Evolutionary conservation across 495 filamentous ascomycete genomes (phyloP).

Genomic region (Bombardia bombarda): DNA sequence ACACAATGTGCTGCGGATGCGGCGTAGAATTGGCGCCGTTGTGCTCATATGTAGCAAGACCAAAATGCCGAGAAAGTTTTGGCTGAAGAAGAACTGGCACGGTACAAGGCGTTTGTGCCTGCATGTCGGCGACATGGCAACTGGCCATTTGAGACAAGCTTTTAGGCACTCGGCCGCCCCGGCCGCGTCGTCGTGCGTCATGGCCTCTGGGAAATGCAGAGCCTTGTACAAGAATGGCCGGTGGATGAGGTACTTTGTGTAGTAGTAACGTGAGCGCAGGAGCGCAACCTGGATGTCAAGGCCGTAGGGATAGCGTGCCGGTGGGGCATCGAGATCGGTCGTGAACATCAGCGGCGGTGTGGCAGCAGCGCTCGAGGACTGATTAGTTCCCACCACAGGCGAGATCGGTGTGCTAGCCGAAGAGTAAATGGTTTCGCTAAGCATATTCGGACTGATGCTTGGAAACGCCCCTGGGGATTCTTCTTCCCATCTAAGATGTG

Average conservation of each 20-base stretch:
- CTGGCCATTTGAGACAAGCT: slow-evolving; percentile 46
- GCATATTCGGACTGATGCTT: slow-evolving; percentile 12
- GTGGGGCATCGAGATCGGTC: slow-evolving; percentile 37
- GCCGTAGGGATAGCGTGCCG: slow-evolving; percentile 34
- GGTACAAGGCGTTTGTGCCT: slow-evolving; percentile 49
- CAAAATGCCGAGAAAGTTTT: slow-evolving; percentile 49
- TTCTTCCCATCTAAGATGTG: slow-evolving; percentile 46
- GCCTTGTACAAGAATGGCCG: slow-evolving; percentile 56
- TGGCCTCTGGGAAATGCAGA: slow-evolving; percentile 45
- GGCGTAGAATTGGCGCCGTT: slow-evolving; percentile 37
- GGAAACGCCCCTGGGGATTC: slow-evolving; percentile 37
- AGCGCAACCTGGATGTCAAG: slow-evolving; percentile 49
- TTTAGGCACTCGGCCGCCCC: slow-evolving; percentile 45
- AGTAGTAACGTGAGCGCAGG: slow-evolving; percentile 51
- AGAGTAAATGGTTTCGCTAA: slow-evolving; percentile 10
- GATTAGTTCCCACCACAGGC: slow-evolving; percentile 1
- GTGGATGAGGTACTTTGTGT: slow-evolving; percentile 50
- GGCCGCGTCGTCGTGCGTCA: slow-evolving; percentile 43
- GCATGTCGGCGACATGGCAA: slow-evolving; percentile 48
- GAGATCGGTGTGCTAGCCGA: slow-evolving; percentile 12
- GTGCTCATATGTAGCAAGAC: slow-evolving; percentile 44
- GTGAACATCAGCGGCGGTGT: slow-evolving; percentile 37
- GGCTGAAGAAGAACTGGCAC: slow-evolving; percentile 50
- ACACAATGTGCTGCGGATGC: slow-evolving; percentile 35
- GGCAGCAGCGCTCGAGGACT: neutral